phyloP scores from a whole-genome alignment of 192 early-diverging fungal species.

The Dimargaris verticillata region DNA sequence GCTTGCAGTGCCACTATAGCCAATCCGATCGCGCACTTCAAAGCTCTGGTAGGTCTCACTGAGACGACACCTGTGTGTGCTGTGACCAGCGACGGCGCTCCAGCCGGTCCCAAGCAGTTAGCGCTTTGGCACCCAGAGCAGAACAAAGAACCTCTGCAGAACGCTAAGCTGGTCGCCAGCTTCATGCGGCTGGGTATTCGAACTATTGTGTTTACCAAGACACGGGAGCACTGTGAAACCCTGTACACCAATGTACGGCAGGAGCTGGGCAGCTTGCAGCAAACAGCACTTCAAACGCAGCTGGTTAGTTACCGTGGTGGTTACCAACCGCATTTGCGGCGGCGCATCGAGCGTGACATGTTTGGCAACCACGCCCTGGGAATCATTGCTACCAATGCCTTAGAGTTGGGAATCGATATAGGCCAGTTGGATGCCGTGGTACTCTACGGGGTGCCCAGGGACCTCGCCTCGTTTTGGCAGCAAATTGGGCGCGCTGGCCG shows the following conservation, averaged over 20 bases:
- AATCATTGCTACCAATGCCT: constrained; percentile 51
- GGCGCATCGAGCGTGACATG: constrained; percentile 41
- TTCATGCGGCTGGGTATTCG: constrained; percentile 22
- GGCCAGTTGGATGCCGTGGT: constrained; percentile 45
- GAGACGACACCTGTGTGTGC: not conserved
- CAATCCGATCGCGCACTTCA: constrained; percentile 21
- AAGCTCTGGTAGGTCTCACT: not conserved
- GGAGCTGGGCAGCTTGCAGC: constrained; percentile 4
- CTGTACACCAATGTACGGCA: constrained; percentile 22
- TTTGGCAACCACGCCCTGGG: constrained; percentile 37
- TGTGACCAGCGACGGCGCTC: not conserved
- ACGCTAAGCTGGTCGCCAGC: constrained; percentile 15
- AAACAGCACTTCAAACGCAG: constrained; percentile 4
- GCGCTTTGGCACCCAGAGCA: constrained; percentile 16
- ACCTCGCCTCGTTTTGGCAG: constrained; percentile 24
- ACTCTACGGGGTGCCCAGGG: constrained; percentile 44
- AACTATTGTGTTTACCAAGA: constrained; percentile 38
- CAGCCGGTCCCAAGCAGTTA: not conserved
- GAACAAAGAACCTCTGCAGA: constrained; percentile 13
- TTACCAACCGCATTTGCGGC: constrained; percentile 40
- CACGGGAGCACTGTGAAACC: constrained; percentile 33
- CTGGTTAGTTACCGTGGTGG: constrained; percentile 65
- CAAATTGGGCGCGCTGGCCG: constrained; percentile 54
- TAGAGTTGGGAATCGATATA: constrained; percentile 60
- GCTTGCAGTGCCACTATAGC: constrained; percentile 58